Base-by-base conservation (phyloP, 192 early-diverging fungal genomes). In the Diversispora epigaea region DNA sequence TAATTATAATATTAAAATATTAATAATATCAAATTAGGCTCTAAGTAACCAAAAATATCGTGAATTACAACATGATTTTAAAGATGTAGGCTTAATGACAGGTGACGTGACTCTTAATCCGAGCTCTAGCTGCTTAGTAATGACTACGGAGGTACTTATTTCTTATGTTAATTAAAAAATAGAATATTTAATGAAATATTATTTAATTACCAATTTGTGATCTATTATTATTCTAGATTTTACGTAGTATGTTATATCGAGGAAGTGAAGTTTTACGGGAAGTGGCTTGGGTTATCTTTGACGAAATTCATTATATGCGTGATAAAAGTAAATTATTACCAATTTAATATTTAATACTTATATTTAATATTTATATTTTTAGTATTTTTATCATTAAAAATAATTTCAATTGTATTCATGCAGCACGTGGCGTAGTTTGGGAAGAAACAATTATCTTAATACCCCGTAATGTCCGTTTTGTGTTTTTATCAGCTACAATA, bases 251-350 rank as follows among this genome's bases (percentile, higher is more conserved):
- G 97, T 86, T 99, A 25, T 99, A 99, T 82, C 89, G 96, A 56
- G 97, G 97, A 15, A 93, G 91, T 21, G 96, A 98, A 77, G 86
- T 99, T 58, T 92, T 98, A 88, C 89, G 96, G 60, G 97, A 99
- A 83, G 94, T 99, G 2, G 91, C 95, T 2, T 99, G 96, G 96
- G 94, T 99, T 43, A 87, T 99, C 43, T 99, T 96, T 82, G 97
- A 99, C 78, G 97, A 99, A 86, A 93, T 99, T 67, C 97, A 98
- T 82, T 99, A 99, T 79, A 97, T 99, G 97, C 82, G 95, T 64
- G 96, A 98, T 81, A 91, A 91, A 77, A 85, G 89, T 89, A 84
- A 64, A 64, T 78, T 15, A 3, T 52, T 25, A 71, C 64, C 61
- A 14, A n/a, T 6, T 5, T 32, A 17, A 45, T 46, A 2, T 17